Conservation (phyloP, 108 stramenopile genomes). For the Nannochloropsis granulata region DNA sequence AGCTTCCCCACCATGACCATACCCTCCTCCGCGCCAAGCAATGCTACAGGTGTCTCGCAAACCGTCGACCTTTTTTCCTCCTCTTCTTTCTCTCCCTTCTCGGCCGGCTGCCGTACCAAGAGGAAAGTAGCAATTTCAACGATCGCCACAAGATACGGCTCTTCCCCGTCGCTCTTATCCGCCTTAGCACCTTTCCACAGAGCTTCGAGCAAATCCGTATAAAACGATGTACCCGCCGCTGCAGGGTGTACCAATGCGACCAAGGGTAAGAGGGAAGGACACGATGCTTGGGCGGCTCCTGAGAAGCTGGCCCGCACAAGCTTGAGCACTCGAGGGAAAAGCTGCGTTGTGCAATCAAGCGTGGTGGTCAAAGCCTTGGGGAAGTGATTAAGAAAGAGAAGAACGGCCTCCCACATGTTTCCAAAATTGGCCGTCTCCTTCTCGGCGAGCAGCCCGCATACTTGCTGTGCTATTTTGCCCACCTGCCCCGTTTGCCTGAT, state of each 20-base stretch:
- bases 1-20: not conserved
- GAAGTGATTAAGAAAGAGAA: not conserved
- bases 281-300: not conserved
- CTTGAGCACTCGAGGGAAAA: not conserved
- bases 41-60: not conserved
- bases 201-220: not conserved
- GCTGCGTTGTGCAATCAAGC: not conserved
- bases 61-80: not conserved
- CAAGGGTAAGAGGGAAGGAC: not conserved
- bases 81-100: not conserved
- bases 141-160: not conserved
- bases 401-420: not conserved
- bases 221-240: not conserved
- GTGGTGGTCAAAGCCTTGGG: not conserved
- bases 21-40: not conserved
- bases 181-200: not conserved
- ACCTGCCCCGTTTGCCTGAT: not conserved
- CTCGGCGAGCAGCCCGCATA: not conserved
- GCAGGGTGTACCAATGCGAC: not conserved
- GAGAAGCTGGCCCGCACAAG: not conserved
- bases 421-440: not conserved
- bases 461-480: not conserved
- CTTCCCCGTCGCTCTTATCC: not conserved
- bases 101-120: not conserved
- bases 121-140: not conserved